Evolutionary conservation across 306 rosid species (phyloP).

Genomic region (Cicer yamashitae): DNA sequence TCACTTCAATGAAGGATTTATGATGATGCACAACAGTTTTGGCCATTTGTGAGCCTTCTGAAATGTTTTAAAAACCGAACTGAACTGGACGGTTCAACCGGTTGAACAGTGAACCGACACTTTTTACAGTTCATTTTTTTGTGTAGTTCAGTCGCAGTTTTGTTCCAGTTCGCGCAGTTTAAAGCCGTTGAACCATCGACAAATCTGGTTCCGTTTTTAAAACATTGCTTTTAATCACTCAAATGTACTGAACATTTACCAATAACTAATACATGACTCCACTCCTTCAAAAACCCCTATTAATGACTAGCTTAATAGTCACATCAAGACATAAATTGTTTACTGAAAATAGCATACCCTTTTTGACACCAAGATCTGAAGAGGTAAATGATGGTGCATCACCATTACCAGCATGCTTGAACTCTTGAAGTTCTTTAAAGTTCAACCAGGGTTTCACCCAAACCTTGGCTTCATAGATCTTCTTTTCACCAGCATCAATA

Average conservation of each 20-base stretch:
- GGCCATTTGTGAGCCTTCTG: conserved; percentile 1
- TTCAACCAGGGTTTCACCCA: conserved; percentile 94
- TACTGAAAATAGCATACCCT: conserved; percentile 51
- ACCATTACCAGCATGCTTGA: conserved; percentile 63
- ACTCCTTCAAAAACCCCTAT: conserved; percentile 6
- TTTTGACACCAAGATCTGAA: conserved; percentile 75
- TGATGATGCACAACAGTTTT: background rate
- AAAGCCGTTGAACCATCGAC: too few species aligned
- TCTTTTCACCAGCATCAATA: conserved; percentile 72
- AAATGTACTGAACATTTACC: background rate
- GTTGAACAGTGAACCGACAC: too few species aligned
- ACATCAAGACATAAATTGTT: background rate
- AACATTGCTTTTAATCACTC: background rate
- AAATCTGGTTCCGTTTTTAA: too few species aligned
- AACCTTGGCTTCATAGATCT: conserved; percentile 81
- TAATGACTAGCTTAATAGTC: conserved; percentile 4
- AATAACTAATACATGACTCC: background rate
- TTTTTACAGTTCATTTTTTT: too few species aligned
- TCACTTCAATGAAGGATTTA: conserved; percentile 1
- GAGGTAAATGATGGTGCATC: conserved; percentile 58
- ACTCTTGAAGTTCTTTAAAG: conserved; percentile 82
- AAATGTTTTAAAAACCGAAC: too few species aligned
- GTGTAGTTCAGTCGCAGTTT: too few species aligned
- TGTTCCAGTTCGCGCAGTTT: too few species aligned
- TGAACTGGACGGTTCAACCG: too few species aligned